Evolutionary conservation across 441 rosid species (phyloP).

Genomic region (Erysimum pusillum): DNA sequence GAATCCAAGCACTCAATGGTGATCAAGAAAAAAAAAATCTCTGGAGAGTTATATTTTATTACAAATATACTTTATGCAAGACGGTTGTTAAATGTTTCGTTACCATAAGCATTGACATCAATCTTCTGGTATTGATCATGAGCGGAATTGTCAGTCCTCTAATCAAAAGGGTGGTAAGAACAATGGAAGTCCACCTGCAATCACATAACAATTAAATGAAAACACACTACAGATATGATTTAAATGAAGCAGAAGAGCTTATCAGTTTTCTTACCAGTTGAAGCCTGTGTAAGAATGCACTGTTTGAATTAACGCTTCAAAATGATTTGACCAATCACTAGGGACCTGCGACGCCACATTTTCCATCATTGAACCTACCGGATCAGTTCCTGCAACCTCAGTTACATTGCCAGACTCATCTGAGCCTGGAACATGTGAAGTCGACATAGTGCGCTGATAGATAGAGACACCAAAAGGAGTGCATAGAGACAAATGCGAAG

Average conservation of each 20-base stretch:
- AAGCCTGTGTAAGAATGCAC: too few relatives aligned
- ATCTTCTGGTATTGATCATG: neutral
- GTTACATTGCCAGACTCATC: too few relatives aligned
- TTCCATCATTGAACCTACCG: too few relatives aligned
- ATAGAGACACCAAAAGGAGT: neutral
- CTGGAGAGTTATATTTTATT: neutral
- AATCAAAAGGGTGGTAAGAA: neutral
- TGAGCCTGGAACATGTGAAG: neutral
- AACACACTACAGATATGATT: too few relatives aligned
- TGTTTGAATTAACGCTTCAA: too few relatives aligned
- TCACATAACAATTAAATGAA: neutral
- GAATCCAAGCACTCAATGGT: neutral
- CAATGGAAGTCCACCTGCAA: neutral
- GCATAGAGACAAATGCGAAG: neutral
- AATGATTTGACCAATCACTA: too few relatives aligned
- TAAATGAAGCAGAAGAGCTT: too few relatives aligned
- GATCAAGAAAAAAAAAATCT: neutral
- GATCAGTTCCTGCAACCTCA: too few relatives aligned
- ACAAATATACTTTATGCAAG: neutral
- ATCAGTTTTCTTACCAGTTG: too few relatives aligned
- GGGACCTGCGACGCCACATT: too few relatives aligned
- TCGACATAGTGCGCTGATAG: neutral
- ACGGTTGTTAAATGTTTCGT: neutral
- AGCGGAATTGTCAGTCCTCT: neutral
- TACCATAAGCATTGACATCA: neutral